These are phyloP conservation scores for Hibiscus trionum DNA, from an alignment of 345 rosid species.

Conservation along the genomic window DNA sequence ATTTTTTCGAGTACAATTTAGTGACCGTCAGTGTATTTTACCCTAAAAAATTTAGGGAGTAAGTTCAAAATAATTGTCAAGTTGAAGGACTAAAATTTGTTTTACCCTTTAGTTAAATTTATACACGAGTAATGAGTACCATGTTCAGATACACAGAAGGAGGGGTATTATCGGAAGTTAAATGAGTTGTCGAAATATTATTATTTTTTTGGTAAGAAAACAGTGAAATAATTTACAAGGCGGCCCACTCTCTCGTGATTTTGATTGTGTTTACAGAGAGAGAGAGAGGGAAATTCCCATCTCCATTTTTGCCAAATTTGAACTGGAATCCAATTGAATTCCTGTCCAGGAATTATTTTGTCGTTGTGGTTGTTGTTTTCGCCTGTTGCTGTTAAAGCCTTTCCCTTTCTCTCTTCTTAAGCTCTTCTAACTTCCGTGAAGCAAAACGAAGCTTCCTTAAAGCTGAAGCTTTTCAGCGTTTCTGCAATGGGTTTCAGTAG, in stretches of 20 bases:
- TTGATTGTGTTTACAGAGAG: conserved; percentile 10
- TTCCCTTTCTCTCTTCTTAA: conserved; percentile 16
- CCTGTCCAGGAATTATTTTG: conserved; percentile 3
- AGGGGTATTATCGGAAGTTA: conserved; percentile 27
- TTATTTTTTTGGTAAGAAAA: conserved; percentile 8
- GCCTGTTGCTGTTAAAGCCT: conserved; percentile 1
- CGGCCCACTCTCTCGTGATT: conserved; percentile 10
- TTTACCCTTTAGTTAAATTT: background rate
- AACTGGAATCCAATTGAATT: conserved; percentile 1
- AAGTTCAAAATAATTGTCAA: no score
- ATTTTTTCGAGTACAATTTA: no score
- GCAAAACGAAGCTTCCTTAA: conserved; percentile 24
- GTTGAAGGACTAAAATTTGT: no score
- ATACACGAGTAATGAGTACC: background rate
- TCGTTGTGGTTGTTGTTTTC: background rate
- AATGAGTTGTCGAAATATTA: background rate
- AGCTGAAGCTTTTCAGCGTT: conserved; percentile 18
- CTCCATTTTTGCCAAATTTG: background rate
- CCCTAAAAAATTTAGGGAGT: no score
- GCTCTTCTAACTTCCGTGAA: conserved; percentile 17
- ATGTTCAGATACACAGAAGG: background rate
- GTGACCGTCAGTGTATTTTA: no score
- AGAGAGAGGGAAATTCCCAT: conserved; percentile 3
- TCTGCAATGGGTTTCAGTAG: conserved; percentile 50
- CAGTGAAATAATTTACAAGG: conserved; percentile 12